Percentiles rank a stretch among this genome's conserved stretches.
phyloP scores from a whole-genome alignment of 2,329 filamentous ascomycete genomes.

The Phoma sp. region DNA sequence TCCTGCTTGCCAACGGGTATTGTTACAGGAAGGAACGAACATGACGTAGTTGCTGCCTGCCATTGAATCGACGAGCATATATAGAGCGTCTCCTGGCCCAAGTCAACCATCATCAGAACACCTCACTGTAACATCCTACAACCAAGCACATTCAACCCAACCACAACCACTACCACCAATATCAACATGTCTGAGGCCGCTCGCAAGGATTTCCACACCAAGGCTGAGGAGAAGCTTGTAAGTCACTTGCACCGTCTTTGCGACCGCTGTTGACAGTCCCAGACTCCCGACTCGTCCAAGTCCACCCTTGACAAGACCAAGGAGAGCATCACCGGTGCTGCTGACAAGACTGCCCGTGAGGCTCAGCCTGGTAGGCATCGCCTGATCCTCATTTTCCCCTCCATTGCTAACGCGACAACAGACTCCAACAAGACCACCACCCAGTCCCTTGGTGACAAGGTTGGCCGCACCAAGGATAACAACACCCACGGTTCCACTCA shows the following conservation, averaged over 20 bases:
- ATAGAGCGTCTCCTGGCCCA: conserved; percentile 20
- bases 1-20: conserved; percentile 14
- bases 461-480: conserved; percentile 48
- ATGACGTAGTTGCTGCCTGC: conserved; percentile 29
- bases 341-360: conserved; percentile 58
- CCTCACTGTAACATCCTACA: not conserved
- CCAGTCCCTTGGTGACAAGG: conserved; percentile 56
- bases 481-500: conserved; percentile 46
- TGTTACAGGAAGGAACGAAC: conserved; percentile 12
- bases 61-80: conserved; percentile 21
- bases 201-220: conserved; percentile 66
- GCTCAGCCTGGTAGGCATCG: conserved; percentile 44
- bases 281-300: conserved; percentile 66
- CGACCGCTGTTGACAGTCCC: conserved; percentile 3
- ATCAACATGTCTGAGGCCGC: conserved; percentile 65
- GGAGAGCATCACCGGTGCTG: conserved; percentile 61
- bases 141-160: conserved; percentile 20
- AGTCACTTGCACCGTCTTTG: not conserved
- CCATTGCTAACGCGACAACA: conserved; percentile 2
- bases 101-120: conserved; percentile 18
- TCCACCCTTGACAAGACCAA: conserved; percentile 65
- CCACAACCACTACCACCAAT: conserved; percentile 25
- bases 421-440: conserved; percentile 61
- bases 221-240: conserved; percentile 59
- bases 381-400: too few relatives aligned